Evolutionary conservation across 2,329 filamentous ascomycete species (phyloP).

Genomic region (Scolecobasidium constrictum): DNA sequence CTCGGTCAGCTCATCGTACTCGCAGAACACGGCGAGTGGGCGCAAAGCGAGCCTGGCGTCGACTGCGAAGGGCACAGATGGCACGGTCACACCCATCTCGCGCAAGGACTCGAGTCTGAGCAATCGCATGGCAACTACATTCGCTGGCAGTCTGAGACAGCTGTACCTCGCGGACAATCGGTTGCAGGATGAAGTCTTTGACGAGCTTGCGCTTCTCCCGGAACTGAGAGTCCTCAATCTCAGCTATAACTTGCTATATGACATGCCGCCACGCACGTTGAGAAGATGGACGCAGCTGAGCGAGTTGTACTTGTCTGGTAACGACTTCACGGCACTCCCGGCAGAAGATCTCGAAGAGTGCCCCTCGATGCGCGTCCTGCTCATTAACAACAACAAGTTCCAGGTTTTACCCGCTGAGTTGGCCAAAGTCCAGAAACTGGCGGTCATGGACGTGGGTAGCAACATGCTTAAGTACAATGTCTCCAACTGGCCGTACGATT

Average conservation of each 20-base stretch:
- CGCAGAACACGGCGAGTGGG: conserved; percentile 47
- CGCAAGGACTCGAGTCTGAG: conserved; percentile 88
- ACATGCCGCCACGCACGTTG: conserved; percentile 81
- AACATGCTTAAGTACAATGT: conserved; percentile 98
- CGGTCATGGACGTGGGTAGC: conserved; percentile 87
- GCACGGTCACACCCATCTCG: conserved; percentile 41
- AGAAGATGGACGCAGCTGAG: conserved; percentile 81
- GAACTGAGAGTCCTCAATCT: conserved; percentile 85
- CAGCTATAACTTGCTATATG: conserved; percentile 88
- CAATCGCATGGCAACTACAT: conserved; percentile 70
- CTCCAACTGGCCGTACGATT: conserved; percentile 97
- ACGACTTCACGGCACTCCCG: conserved; percentile 82
- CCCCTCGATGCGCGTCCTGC: conserved; percentile 74
- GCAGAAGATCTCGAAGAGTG: conserved; percentile 90
- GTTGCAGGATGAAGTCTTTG: conserved; percentile 88
- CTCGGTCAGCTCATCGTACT: conserved; percentile 72
- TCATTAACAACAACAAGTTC: conserved; percentile 97
- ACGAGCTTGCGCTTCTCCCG: conserved; percentile 70
- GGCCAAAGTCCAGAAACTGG: conserved; percentile 83
- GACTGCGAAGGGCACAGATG: conserved; percentile 45
- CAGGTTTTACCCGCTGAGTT: conserved; percentile 93
- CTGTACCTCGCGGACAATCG: conserved; percentile 89
- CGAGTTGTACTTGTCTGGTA: conserved; percentile 90
- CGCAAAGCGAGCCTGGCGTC: conserved; percentile 78
- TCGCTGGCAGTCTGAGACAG: conserved; percentile 74